phyloP scores from a whole-genome alignment of 73 alveolate genomes.

The Vitrella brassicaformis region DNA sequence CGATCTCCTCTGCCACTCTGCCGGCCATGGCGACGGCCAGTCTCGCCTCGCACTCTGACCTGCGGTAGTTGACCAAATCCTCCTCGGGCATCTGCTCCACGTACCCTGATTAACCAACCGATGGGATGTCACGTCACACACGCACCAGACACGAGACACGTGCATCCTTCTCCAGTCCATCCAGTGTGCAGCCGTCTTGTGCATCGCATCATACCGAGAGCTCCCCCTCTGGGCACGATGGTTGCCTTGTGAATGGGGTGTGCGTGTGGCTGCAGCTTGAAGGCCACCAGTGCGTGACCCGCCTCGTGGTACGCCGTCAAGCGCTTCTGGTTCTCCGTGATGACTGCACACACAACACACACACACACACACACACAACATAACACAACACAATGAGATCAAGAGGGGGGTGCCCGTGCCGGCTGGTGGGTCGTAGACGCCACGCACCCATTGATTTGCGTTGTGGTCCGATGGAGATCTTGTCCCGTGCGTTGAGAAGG shows the following conservation, averaged over 20 bases:
- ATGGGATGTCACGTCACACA: too few species aligned
- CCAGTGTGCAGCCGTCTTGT: not conserved
- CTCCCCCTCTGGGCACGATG: not conserved
- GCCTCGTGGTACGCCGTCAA: conserved; percentile 82
- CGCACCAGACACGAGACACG: too few species aligned
- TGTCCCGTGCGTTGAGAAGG: too few species aligned
- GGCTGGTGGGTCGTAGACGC: too few species aligned
- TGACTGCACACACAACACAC: conserved; percentile 57
- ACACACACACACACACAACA: conserved; percentile 43
- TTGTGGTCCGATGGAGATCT: too few species aligned
- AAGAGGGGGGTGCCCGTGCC: too few species aligned
- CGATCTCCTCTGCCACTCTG: conserved; percentile 12
- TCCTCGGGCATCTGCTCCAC: not conserved
- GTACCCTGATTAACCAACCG: too few species aligned
- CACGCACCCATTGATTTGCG: too few species aligned
- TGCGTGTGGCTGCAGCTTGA: not conserved
- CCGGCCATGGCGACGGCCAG: not conserved
- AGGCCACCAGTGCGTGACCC: conserved; percentile 78
- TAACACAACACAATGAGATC: too few species aligned
- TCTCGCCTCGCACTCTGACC: not conserved
- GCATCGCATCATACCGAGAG: not conserved
- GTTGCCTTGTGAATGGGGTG: not conserved
- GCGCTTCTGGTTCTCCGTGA: conserved; percentile 56
- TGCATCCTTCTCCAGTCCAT: too few species aligned
- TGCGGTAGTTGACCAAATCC: not conserved